Evolutionary conservation across 2,329 filamentous ascomycete genomes (phyloP), one percentile per base, ranked within the genome.

Genomic region (Aurifilum marmelostoma): DNA sequence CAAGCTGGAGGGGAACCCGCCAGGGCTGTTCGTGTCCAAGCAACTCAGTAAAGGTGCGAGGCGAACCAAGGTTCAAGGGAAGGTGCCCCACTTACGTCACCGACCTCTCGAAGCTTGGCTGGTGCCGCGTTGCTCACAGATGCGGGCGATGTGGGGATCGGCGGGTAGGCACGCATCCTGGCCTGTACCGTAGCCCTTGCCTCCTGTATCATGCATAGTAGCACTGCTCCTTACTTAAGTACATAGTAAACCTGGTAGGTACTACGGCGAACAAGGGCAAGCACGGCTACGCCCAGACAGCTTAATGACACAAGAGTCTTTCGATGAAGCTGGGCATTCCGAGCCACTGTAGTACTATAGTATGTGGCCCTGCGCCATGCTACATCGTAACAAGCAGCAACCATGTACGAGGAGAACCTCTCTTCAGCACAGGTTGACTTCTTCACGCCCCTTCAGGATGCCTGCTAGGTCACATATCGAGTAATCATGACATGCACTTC

Each of bases 1-100:
- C 56, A 29, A 59, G 56, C 29, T 37, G 56, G 56, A 59, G 56
- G 54, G n/a, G 29, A 59, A n/a, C 56, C 56, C 56, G 56, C 16
- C 56, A 12, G 27, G 54, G 24, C 27, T 34, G 29, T 27, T 18
- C 54, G 54, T 16, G 50, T 27, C 50, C 50, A 54, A 16, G 9
- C 50, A 37, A 18, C 12, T 34, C 14, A 16, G 21, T 37, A 27
- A 21, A 34, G 29, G 37, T 37, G 56, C 56, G 37, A 34, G 29
- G 56, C 32, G 27, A 16, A 14, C 50, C 50, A 54, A 32, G 24
- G 52, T 56, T 7, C 24, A 7, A 18, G 52, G 12, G 52, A 24
- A n/a, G 56, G 32, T 21, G 56, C 29, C 56, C 29, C 56, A 59
- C 56, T 37, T 59, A 59, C 56, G 56, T 59, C 56, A 59, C 56